Conservation (phyloP, 768 basidiomycete genomes). For the Rhodocollybia butyracea region DNA sequence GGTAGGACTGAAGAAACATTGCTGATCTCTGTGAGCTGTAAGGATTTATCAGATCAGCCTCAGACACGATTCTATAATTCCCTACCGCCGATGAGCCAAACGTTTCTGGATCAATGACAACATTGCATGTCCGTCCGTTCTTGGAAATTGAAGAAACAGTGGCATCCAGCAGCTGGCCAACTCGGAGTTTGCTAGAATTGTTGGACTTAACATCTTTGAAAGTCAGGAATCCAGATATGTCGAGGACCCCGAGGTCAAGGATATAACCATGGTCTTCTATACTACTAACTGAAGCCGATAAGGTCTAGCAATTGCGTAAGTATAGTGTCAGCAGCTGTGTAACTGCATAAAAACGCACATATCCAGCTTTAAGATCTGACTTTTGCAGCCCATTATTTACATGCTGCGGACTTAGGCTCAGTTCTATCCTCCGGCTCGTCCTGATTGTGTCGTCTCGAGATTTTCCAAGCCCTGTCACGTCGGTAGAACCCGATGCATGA, state of each 20-base stretch:
- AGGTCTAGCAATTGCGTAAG: conserved; percentile 44
- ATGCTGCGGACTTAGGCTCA: conserved; percentile 78
- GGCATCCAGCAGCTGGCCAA: conserved; percentile 68
- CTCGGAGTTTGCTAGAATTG: conserved; percentile 36
- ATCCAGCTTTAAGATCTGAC: conserved; percentile 70
- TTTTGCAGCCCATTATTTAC: conserved; percentile 82
- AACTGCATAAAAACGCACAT: conserved; percentile 47
- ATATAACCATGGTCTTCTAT: conserved; percentile 95
- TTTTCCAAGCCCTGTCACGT: conserved; percentile 53
- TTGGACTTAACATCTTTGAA: conserved; percentile 64
- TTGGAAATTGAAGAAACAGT: conserved; percentile 65
- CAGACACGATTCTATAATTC: conserved; percentile 8
- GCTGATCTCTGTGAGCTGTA: conserved; percentile 71
- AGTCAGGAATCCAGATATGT: conserved; percentile 80
- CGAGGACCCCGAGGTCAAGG: conserved; percentile 77
- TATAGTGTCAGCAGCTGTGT: background rate
- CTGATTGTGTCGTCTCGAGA: conserved; percentile 65
- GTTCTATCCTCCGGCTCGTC: conserved; percentile 76
- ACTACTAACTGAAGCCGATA: conserved; percentile 76
- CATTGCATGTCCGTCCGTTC: conserved; percentile 78
- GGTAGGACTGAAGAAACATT: conserved; percentile 83
- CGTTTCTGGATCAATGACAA: conserved; percentile 49
- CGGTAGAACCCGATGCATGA: conserved; percentile 64
- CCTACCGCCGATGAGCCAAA: conserved; percentile 57
- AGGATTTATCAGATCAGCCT: background rate